Evolutionary conservation across 2,329 filamentous ascomycete genomes (phyloP).

Genomic region (Cryoendolithus antarcticus): DNA sequence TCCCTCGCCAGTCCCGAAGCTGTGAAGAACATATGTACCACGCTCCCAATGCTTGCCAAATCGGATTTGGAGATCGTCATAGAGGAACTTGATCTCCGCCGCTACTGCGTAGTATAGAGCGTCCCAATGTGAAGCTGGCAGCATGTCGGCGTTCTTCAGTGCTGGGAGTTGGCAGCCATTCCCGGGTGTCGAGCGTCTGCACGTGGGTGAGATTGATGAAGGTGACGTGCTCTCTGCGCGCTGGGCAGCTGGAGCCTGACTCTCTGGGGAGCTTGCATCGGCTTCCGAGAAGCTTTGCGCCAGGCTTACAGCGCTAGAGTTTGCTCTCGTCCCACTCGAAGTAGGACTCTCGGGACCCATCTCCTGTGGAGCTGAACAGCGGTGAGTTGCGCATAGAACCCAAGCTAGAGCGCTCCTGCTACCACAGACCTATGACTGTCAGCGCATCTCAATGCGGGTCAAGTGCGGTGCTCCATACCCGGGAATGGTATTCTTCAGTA

Average conservation of each 20-base stretch:
- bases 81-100: constrained; percentile 11
- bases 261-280: not conserved
- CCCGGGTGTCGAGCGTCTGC: not conserved
- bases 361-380: constrained; percentile 1
- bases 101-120: constrained; percentile 11
- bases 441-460: not conserved
- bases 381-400: constrained; percentile 1
- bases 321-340: not conserved
- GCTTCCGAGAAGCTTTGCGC: not conserved
- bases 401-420: constrained; percentile 1
- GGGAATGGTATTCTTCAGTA: not conserved
- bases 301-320: too few relatives aligned
- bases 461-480: constrained; percentile 1
- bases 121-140: constrained; percentile 9
- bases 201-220: constrained; percentile 2
- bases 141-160: not conserved
- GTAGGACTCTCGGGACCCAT: not conserved
- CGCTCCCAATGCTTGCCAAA: constrained; percentile 6
- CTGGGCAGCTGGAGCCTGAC: not conserved
- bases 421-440: constrained; percentile 2
- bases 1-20: constrained; percentile 4
- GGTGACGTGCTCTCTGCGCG: not conserved
- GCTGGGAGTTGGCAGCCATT: constrained; percentile 2
- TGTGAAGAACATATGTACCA: constrained; percentile 9
- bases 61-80: constrained; percentile 7